Evolutionary conservation across 345 rosid genomes (phyloP).

Genomic region (Noccaea caerulescens): DNA sequence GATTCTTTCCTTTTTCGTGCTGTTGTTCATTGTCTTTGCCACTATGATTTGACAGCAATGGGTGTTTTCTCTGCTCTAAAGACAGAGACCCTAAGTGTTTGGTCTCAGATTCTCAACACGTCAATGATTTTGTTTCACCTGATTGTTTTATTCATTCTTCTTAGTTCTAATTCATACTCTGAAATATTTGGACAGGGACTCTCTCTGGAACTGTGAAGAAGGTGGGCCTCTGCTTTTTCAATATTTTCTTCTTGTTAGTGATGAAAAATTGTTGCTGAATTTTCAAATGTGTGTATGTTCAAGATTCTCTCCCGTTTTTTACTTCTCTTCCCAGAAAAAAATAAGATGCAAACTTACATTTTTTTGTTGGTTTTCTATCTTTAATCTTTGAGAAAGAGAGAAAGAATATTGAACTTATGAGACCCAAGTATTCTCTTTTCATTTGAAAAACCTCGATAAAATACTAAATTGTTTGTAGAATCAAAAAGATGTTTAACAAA

Average conservation of each 20-base stretch:
- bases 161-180: constrained; percentile 31
- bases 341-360: constrained; percentile 39
- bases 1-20: constrained; percentile 17
- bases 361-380: constrained; percentile 29
- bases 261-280: constrained; percentile 41
- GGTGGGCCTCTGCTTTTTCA: constrained; percentile 38
- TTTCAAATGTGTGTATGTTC: constrained; percentile 35
- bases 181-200: constrained; percentile 35
- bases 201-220: constrained; percentile 44
- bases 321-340: constrained; percentile 28
- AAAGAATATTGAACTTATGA: constrained; percentile 6
- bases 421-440: not conserved
- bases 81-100: constrained; percentile 15
- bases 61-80: constrained; percentile 15
- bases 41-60: constrained; percentile 39
- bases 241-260: constrained; percentile 37
- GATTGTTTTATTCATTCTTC: constrained; percentile 19
- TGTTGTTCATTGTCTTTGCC: constrained; percentile 29
- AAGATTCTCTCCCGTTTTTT: constrained; percentile 24
- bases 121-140: constrained; percentile 42
- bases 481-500: not conserved
- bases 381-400: constrained; percentile 9
- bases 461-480: not conserved
- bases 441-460: not conserved
- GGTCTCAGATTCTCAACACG: constrained; percentile 38